Evolutionary conservation across 371 early-diverging fungal genomes (phyloP), one percentile per base, ranked within the genome.

Genomic region (Lichtheimia hyalospora): DNA sequence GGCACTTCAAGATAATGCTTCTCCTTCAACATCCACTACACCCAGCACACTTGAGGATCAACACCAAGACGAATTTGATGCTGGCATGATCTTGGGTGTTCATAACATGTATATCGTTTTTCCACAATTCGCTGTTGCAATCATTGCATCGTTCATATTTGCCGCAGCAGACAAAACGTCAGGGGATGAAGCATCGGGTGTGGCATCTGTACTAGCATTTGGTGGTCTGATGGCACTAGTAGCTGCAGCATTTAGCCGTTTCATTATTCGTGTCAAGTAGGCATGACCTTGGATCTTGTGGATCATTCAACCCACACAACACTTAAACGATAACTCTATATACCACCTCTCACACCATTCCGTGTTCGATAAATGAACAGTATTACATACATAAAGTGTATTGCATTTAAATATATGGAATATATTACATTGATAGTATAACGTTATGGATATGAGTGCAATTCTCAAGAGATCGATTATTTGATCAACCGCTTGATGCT

Each of bases 31-130:
- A 24, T 55, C 56, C 16, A 14, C 24, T n/a, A 6, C 24, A 12
- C n/a, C 15, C 40, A 20, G 43, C 27, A 21, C 44, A 24, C 7
- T 57, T 16, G 54, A 60, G 23, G 40, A 54, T 21, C 54, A 34
- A 34, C 34, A 34, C 8, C 27, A 57, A 15, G 49, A 54, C 0
- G 51, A 48, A 5, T 60, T 63, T 5, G 68, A 67, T 52, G 74
- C 78, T 0, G 89, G 89, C 5, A 66, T 85, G 59, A 74, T 88
- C 0, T 64, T 90, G 5, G 91, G 89, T 0, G 84, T 90, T 8
- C 87, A 87, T 67, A 90, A 90, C 62, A 77, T 89, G 62, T 89
- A 86, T 58, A 81, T 90, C 46, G 88, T 88, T 5, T 61, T 89
- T 21, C 91, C 91, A 2, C 91, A 90, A 64, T 81, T 81, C 62